Evolutionary conservation across 352 stramenopile genomes (phyloP).

Genomic region (Pythium aquatile): DNA sequence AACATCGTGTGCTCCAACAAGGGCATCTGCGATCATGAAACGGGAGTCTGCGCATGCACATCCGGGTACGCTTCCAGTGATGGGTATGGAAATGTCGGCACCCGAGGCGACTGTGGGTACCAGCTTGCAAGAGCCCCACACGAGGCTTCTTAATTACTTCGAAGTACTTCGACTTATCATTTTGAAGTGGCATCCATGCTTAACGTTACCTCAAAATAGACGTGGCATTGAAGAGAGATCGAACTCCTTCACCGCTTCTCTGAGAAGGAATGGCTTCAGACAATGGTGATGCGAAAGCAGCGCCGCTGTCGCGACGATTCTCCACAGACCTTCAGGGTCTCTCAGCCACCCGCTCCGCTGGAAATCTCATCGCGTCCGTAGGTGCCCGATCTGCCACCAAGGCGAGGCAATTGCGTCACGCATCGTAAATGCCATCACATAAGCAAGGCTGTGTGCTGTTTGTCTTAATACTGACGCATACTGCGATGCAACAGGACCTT

Average conservation of each 20-base stretch:
- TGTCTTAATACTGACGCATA: background rate
- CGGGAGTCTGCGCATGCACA: constrained; percentile 48
- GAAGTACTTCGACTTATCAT: too few species aligned
- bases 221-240: too few species aligned
- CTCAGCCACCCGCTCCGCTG: constrained; percentile 6
- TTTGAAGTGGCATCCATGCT: too few species aligned
- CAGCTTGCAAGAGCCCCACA: constrained; percentile 16
- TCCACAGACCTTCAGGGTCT: constrained; percentile 11
- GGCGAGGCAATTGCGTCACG: constrained; percentile 27
- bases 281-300: background rate
- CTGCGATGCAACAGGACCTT: constrained; percentile 16
- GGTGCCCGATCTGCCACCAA: constrained; percentile 26
- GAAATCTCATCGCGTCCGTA: constrained; percentile 9
- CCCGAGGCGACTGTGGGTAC: constrained; percentile 63
- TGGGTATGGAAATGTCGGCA: constrained; percentile 53
- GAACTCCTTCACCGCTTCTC: background rate
- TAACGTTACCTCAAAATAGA: constrained; percentile 27
- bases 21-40: constrained; percentile 75
- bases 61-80: constrained; percentile 60
- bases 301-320: constrained; percentile 7
- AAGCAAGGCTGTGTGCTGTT: background rate
- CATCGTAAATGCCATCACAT: constrained; percentile 16
- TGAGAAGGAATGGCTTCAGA: constrained; percentile 5
- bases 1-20: constrained; percentile 85
- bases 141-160: background rate